phyloP scores from a whole-genome alignment of 139 green algal species.

The Auxenochlorella pyrenoidosa region DNA sequence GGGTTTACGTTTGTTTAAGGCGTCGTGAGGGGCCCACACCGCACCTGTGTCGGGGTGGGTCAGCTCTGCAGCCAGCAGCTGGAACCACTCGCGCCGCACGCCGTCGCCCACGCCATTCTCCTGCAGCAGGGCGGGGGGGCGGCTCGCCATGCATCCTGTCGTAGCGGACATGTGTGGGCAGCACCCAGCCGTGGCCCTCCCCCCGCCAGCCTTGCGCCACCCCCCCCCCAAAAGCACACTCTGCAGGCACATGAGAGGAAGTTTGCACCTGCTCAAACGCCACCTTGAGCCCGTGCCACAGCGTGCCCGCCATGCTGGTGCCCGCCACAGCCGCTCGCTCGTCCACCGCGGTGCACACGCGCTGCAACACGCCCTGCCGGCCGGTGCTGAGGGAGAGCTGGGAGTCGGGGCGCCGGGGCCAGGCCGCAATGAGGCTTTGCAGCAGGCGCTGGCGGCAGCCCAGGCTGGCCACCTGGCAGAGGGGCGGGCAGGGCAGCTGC shows the following conservation, averaged over 20 bases:
- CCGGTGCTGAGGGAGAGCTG: neutral
- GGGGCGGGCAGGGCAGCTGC: neutral
- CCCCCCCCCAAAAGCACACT: too few relatives aligned
- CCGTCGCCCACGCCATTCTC: conserved; percentile 40
- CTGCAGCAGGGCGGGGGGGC: neutral
- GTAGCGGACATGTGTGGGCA: too few relatives aligned
- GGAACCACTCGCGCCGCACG: conserved; percentile 46
- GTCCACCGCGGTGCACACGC: neutral
- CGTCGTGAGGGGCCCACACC: too few relatives aligned
- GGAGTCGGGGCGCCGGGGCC: neutral
- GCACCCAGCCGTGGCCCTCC: too few relatives aligned
- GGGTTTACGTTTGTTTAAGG: too few relatives aligned
- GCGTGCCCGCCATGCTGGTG: neutral
- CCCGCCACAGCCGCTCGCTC: neutral
- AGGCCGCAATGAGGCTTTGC: neutral
- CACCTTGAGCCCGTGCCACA: conserved; percentile 34
- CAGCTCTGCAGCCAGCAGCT: conserved; percentile 31
- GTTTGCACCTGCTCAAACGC: conserved; percentile 5
- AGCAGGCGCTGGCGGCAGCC: conserved; percentile 23
- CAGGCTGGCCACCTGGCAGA: conserved; percentile 6
- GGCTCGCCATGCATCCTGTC: neutral
- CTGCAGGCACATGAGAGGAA: too few relatives aligned
- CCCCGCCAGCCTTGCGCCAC: too few relatives aligned
- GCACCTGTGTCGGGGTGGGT: conserved; percentile 17
- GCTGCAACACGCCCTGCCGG: conserved; percentile 16